Evolutionary conservation across 2,329 filamentous ascomycete genomes (phyloP).

Genomic region (Pseudonectria buxi): DNA sequence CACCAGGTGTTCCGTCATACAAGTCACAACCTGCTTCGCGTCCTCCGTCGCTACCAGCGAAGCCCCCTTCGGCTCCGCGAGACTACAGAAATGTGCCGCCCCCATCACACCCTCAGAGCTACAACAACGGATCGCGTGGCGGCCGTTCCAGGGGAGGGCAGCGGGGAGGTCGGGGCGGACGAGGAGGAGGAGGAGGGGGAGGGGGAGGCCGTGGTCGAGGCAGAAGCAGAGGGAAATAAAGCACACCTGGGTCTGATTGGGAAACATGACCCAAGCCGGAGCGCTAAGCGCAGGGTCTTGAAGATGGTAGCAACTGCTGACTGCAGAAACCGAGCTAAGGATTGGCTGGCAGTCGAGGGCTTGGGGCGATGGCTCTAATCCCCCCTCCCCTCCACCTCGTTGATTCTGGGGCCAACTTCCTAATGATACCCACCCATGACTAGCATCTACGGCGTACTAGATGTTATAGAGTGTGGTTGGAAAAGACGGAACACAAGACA

Average conservation of each 20-base stretch:
- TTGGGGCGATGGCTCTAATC: not conserved
- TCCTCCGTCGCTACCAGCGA: slow-evolving; percentile 23
- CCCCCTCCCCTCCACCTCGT: too few relatives aligned
- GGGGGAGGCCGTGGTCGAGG: slow-evolving; percentile 23
- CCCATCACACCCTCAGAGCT: slow-evolving; percentile 15
- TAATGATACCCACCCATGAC: slow-evolving; percentile 14
- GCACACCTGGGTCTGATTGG: slow-evolving; percentile 1
- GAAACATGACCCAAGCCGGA: not conserved
- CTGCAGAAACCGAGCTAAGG: slow-evolving; percentile 7
- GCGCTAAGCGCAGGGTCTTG: slow-evolving; percentile 5
- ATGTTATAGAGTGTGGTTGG: too few relatives aligned
- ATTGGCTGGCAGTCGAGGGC: slow-evolving; percentile 15
- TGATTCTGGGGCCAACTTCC: slow-evolving; percentile 2
- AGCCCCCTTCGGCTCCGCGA: slow-evolving; percentile 20
- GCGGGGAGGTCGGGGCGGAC: slow-evolving; percentile 18
- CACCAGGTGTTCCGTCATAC: slow-evolving; percentile 15
- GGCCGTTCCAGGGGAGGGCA: slow-evolving; percentile 12
- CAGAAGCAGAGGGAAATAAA: slow-evolving; percentile 22
- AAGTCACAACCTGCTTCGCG: slow-evolving; percentile 10
- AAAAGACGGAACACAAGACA: too few relatives aligned
- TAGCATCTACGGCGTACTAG: slow-evolving; percentile 8
- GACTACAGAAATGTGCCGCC: slow-evolving; percentile 25
- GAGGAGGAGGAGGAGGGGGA: slow-evolving; percentile 16
- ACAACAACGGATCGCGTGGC: slow-evolving; percentile 13
- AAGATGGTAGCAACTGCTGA: slow-evolving; percentile 4